Base-by-base conservation (phyloP, 495 filamentous ascomycete genomes). In the Xylaria cubensis region DNA sequence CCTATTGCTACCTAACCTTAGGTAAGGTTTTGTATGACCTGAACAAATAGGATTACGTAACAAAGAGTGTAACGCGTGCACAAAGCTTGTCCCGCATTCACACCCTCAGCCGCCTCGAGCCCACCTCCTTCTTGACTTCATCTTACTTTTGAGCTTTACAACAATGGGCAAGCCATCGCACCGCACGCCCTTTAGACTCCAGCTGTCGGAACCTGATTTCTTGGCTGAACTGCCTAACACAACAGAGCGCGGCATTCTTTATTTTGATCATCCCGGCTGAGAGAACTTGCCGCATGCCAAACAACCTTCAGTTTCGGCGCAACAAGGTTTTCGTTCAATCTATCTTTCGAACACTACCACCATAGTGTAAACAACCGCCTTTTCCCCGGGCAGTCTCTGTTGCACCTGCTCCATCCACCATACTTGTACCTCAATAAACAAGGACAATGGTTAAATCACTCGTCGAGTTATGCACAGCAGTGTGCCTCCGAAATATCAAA, bases 391-490 rank as follows among this genome's bases (percentile, higher is more conserved):
- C 13, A 56, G 17, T 32, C 26, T 32, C 53, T 32, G 26, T 32
- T 12, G 53, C 53, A 17, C 26, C 26, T 13, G 1, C 26, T 56
- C 26, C 17, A 17, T 13, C 53, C 10, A 29, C 26, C 0, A 4
- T 56, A 32, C 24, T 32, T 17, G 9, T 2, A 44, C 12, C 5
- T 4, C 61, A 7, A 32, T 29, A 44, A 65, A 50, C 63, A 64
- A 29, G 19, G 6, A 77, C 53, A 68, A 79, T 79, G 75, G 74
- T 82, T 29, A 80, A 79, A 51, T 76, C 82, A 53, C 76, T 85
- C 0, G 73, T 77, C 34, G 80, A 84, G 0, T 70, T 81, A 41
- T 80, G 78, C 71, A 72, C 77, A 12, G 55, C 62, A 3, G 74
- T 80, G 46, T 80, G 77, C 48, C 41, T 80, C 7, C 73, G 73